phyloP scores from a whole-genome alignment of 768 basidiomycete species.

The Exidia glandulosa region DNA sequence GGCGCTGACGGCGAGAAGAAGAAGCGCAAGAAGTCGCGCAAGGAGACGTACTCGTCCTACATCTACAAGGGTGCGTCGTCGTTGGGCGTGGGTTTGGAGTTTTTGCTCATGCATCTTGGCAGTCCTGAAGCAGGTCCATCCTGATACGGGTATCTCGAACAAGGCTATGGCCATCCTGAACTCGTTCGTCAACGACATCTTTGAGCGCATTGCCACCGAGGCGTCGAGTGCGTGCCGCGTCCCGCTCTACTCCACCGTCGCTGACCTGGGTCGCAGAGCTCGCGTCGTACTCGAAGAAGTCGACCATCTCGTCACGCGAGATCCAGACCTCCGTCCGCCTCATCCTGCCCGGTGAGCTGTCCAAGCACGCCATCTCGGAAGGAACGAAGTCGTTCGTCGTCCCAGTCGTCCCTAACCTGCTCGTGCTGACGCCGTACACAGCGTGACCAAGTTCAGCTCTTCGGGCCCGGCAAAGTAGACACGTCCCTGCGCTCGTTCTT shows the following conservation, averaged over 20 bases:
- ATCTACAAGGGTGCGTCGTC: slow-evolving; percentile 72
- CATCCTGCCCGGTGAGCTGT: slow-evolving; percentile 93
- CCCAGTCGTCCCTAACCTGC: too few species aligned
- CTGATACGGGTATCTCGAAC: slow-evolving; percentile 97
- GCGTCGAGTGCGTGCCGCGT: slow-evolving; percentile 62
- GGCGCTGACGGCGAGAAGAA: slow-evolving; percentile 65
- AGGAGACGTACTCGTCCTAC: slow-evolving; percentile 91
- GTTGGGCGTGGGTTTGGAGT: not conserved
- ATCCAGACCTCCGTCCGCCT: slow-evolving; percentile 94
- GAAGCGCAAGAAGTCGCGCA: slow-evolving; percentile 76
- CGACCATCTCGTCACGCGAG: slow-evolving; percentile 95
- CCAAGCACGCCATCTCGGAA: slow-evolving; percentile 98
- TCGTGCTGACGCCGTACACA: too few species aligned
- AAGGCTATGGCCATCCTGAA: slow-evolving; percentile 90
- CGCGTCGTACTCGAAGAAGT: slow-evolving; percentile 96
- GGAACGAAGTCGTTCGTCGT: slow-evolving; percentile 70
- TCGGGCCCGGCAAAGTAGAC: too few species aligned
- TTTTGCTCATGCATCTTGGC: not conserved
- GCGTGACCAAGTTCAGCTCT: too few species aligned
- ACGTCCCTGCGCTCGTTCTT: too few species aligned
- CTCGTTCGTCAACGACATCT: slow-evolving; percentile 90
- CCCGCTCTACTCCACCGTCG: not conserved
- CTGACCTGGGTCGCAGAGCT: slow-evolving; percentile 52
- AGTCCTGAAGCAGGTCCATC: slow-evolving; percentile 97
- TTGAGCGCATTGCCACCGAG: slow-evolving; percentile 83